Base-by-base conservation (phyloP, 2,329 filamentous ascomycete genomes). In the Colletotrichum salicis region DNA sequence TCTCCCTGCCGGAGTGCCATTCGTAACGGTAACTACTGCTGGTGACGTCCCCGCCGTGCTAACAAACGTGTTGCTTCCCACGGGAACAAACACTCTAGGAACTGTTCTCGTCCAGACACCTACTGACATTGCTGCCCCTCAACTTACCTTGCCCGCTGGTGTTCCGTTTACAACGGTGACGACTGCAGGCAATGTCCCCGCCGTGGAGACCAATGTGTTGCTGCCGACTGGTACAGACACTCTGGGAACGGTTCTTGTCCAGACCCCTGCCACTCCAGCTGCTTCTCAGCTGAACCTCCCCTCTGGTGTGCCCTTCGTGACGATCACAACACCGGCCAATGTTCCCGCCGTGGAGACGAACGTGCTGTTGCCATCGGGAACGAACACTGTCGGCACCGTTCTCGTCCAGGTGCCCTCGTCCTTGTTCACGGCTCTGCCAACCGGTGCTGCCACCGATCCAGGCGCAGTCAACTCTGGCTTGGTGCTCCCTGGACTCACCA, bases 221-320 rank as follows among this genome's bases (percentile, higher is more conserved):
- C 41, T 61, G 24, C 70, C 70, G 6, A 55, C 55, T 15, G 35
- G 37, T 0, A 6, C 59, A 13, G 27, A 51, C 12, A 13, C 12
- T 6, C 27, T 33, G 29, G 70, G 48, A 4, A 72, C 70, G 3
- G 70, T 72, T 45, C 57, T 72, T 11, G 51, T 72, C 15, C 51
- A 71, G 2, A 62, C 60, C 19, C 70, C 70, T 35, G 71, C 67
- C 55, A 71, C 60, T 55, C 52, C 59, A 56, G 70, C 19, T 41
- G n/a, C 45, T 12, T 48, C 65, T 29, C 31, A 62, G 33, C 27
- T 27, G 35, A 48, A 33, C 12, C 29, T 67, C 33, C 67, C 67
- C 7, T 6, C 67, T 13, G 67, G 67, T 7, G 63, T 70, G 48
- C 63, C 62, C 3, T 70, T 70, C 62, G 35, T 41, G 2, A 70